Evolutionary conservation across 2,329 filamentous ascomycete genomes (phyloP), one percentile per base, ranked within the genome.

Genomic region (Pestalotiopsis sp.): DNA sequence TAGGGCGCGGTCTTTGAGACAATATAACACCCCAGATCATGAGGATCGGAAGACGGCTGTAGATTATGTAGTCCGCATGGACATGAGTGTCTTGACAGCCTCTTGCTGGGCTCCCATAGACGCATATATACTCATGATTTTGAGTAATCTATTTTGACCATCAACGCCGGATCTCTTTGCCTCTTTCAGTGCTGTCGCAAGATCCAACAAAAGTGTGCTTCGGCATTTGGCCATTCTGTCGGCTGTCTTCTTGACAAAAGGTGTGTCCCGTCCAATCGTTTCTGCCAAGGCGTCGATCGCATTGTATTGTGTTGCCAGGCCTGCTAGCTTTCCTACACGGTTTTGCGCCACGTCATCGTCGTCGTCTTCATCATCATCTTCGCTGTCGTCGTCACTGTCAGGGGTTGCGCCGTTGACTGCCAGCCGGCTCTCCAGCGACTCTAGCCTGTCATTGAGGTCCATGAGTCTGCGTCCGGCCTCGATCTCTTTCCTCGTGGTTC

Each of bases 401-500:
- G 75, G 2, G 7, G 73, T 69, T 77, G 77, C 41, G 77, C 80
- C 81, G 23, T 79, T 85, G 27, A 93, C 82, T 60, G 89, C 86
- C 31, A 95, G 79, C 41, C 84, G 83, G 56, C 85, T 86, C 77
- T 95, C 93, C 59, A 95, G 78, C 67, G 87, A 86, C 5, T 83
- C 82, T 49, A 94, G 75, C 67, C 90, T 78, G 70, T 90, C 89
- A 67, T 92, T 89, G 20, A 92, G 80, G 77, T 94, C 92, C 36
- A 95, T 77, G 82, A 95, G 84, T 73, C 84, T 84, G 70, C 89
- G 80, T 0, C 88, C 90, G 2, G 80, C 72, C 73, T 92, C 89
- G 57, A 95, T 90, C 65, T 90, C 84, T 13, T 82, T 80, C 69
- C 89, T 85, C 4, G 95, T 86, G n/a, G 76, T 81, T 70, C 85